These are phyloP conservation scores for Saturnispora sanitii DNA, from an alignment of 805 yeast species.

Conservation along the genomic window DNA sequence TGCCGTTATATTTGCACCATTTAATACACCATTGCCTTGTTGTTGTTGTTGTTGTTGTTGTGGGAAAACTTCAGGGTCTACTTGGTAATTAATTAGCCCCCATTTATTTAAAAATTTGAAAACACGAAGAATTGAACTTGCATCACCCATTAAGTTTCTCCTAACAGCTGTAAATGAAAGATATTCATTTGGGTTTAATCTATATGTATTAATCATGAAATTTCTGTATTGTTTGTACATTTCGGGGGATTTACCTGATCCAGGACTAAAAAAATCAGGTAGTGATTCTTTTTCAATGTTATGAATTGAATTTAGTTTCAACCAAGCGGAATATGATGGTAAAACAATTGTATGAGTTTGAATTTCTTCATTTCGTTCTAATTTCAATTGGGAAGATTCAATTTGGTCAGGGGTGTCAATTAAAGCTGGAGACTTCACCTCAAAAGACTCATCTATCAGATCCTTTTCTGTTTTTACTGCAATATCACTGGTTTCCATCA, in stretches of 20 bases:
- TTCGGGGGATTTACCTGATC: constrained; percentile 68
- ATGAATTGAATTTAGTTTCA: constrained; percentile 60
- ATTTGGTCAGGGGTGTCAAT: no score
- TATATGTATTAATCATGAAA: constrained; percentile 79
- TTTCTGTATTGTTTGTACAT: constrained; percentile 76
- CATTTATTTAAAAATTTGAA: constrained; percentile 79
- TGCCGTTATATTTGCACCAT: constrained; percentile 69
- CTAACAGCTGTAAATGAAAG: constrained; percentile 85
- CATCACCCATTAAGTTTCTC: constrained; percentile 85
- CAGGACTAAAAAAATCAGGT: constrained; percentile 71
- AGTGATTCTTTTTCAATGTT: constrained; percentile 72
- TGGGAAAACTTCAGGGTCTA: constrained; percentile 68
- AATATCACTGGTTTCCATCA: no score
- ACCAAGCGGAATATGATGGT: constrained; percentile 88
- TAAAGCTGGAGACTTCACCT: no score
- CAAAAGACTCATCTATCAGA: no score
- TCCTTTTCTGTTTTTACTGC: no score
- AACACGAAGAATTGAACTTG: constrained; percentile 75
- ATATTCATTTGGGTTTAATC: constrained; percentile 84
- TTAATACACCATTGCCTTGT: no score
- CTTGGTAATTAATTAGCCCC: constrained; percentile 92
- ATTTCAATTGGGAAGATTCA: no score
- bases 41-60: no score
- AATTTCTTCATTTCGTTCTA: constrained; percentile 12
- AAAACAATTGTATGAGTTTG: constrained; percentile 80